These are phyloP conservation scores for Trifolium dubium DNA, from an alignment of 306 rosid genomes.

Conservation along the genomic window DNA sequence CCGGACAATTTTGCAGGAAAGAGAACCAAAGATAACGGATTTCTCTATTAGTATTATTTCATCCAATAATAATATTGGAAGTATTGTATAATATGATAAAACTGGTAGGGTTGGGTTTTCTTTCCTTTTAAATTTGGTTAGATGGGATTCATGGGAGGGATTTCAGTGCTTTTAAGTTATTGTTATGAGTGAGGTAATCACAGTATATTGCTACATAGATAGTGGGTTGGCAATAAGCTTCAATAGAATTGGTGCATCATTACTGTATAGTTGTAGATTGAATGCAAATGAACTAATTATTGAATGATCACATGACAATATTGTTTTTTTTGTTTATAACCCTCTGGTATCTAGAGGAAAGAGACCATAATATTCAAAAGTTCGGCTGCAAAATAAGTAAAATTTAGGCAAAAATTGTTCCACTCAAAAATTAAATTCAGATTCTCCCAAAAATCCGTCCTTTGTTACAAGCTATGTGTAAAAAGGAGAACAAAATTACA, in stretches of 20 bases:
- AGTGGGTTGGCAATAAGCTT: conserved; percentile 47
- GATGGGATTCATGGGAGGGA: conserved; percentile 25
- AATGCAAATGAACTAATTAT: conserved; percentile 35
- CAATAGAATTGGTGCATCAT: conserved; percentile 38
- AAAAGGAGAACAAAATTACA: no score
- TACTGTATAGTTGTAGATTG: conserved; percentile 33
- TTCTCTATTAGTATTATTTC: conserved; percentile 37
- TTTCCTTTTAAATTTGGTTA: conserved; percentile 28
- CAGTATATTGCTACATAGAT: conserved; percentile 36
- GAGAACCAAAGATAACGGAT: conserved; percentile 34
- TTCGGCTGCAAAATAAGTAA: no score
- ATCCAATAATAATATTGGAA: conserved; percentile 39
- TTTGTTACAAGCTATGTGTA: no score
- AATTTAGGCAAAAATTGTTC: no score
- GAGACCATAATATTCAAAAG: no score
- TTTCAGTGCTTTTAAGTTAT: conserved; percentile 36
- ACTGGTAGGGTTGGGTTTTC: conserved; percentile 28
- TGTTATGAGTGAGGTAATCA: conserved; percentile 31
- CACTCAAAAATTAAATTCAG: no score
- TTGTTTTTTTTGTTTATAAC: no score
- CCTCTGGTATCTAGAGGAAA: no score
- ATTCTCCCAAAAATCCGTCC: no score
- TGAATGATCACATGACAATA: conserved; percentile 1
- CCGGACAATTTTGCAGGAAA: conserved; percentile 57
- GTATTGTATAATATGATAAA: conserved; percentile 40